These are phyloP conservation scores for Penicillium daleae DNA, from an alignment of 495 filamentous ascomycete species.

Conservation along the genomic window DNA sequence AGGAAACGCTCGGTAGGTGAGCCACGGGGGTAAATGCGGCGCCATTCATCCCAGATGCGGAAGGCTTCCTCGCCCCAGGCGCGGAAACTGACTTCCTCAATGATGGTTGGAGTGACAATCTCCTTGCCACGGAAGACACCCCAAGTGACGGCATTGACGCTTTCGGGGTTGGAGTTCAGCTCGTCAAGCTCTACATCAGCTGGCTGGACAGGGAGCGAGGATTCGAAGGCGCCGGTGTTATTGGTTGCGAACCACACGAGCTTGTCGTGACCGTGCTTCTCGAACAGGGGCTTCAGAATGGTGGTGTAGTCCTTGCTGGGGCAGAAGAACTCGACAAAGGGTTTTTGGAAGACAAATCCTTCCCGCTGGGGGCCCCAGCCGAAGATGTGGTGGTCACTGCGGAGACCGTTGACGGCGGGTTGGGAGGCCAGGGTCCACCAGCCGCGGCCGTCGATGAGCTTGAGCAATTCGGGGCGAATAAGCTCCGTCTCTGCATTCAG, in stretches of 20 bases:
- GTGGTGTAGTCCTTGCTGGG: conserved; percentile 67
- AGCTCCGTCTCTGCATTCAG: conserved; percentile 77
- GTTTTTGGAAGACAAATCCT: conserved; percentile 97
- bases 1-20: conserved; percentile 71
- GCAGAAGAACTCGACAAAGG: conserved; percentile 95
- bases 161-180: conserved; percentile 45
- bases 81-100: conserved; percentile 92
- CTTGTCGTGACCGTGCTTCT: conserved; percentile 57
- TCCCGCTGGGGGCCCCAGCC: conserved; percentile 89
- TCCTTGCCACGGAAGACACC: conserved; percentile 95
- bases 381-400: conserved; percentile 75
- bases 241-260: conserved; percentile 89
- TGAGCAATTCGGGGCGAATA: conserved; percentile 73
- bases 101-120: conserved; percentile 96
- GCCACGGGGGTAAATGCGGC: conserved; percentile 72
- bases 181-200: conserved; percentile 40
- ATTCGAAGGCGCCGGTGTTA: conserved; percentile 67
- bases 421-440: conserved; percentile 98
- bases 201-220: conserved; percentile 52
- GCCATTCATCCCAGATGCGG: conserved; percentile 94
- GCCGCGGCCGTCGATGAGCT: conserved; percentile 72
- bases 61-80: conserved; percentile 97
- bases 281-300: conserved; percentile 63
- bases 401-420: conserved; percentile 85
- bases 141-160: conserved; percentile 96